A percentile compares a stretch with the other conserved stretches of the same genome.
Evolutionary conservation across 306 rosid species (phyloP).

Genomic region (Clitoria ternatea): DNA sequence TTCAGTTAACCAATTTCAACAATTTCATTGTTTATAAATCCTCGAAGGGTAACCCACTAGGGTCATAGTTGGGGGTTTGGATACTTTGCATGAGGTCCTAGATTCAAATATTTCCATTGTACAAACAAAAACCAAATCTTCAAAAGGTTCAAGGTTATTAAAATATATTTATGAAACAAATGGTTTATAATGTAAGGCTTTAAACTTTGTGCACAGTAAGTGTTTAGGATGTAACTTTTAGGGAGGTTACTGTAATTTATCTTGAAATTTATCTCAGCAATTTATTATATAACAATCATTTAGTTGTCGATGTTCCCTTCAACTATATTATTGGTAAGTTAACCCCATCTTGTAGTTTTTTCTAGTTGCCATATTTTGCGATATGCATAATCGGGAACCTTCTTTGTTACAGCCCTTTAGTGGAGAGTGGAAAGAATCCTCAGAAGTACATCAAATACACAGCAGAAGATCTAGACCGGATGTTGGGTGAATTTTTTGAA

Average conservation of each 20-base stretch:
- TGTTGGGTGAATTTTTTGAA: slow-evolving; percentile 95
- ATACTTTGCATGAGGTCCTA: too few relatives aligned
- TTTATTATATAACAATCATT: too few relatives aligned
- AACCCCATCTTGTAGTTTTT: background rate
- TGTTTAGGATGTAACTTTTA: background rate
- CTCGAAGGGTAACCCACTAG: too few relatives aligned
- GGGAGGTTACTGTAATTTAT: background rate
- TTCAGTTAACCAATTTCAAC: background rate
- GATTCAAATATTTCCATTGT: too few relatives aligned
- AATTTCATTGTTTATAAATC: background rate
- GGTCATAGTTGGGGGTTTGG: too few relatives aligned
- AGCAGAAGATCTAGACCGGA: slow-evolving; percentile 86
- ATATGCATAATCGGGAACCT: slow-evolving; percentile 6
- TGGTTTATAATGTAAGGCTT: background rate
- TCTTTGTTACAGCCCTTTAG: slow-evolving; percentile 54
- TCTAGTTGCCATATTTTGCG: background rate
- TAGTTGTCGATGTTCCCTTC: background rate
- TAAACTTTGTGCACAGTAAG: background rate
- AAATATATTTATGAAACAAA: background rate
- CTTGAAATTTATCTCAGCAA: background rate
- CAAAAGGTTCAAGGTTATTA: background rate
- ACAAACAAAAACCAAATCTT: too few relatives aligned
- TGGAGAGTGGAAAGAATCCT: slow-evolving; percentile 85
- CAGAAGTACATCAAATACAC: slow-evolving; percentile 78
- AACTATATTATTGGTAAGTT: background rate